Base-by-base conservation (phyloP, 768 basidiomycete genomes). In the Rhodotorula kratochvilovae region DNA sequence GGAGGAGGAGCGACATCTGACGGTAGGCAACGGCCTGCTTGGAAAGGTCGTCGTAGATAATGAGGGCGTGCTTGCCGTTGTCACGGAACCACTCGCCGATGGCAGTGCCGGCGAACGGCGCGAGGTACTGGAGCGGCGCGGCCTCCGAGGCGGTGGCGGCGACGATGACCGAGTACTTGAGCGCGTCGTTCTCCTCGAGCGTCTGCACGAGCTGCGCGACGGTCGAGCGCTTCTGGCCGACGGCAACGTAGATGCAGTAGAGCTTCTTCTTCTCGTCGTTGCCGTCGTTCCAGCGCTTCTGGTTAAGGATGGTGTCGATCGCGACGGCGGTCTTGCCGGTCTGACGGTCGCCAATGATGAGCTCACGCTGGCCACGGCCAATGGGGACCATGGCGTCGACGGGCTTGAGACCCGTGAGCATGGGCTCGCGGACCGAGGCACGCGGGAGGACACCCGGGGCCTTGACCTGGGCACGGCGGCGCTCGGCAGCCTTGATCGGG, bases 31-130 rank as follows among this genome's bases (percentile, higher is more conserved):
- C 96, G 77, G 96, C 96, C 85, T 99, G 96, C 85, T 99, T 99
- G 79, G 96, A 99, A 82, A 99, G 84, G 83, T 98, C 96, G 80
- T 99, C 96, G 83, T 96, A 99, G 84, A 99, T 90, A 84, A 99
- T 98, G 78, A 98, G 87, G 76, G 95, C 94, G 83, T 99, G 96
- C 85, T 95, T 97, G 85, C 93, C 95, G 82, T 99, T 99, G 84
- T 99, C 96, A 84, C 92, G 81, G 96, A 99, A 99, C 95, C 95
- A 99, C 85, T 99, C 96, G 82, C 96, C 96, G 93, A 99, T 99
- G 79, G 96, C 96, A 83, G 92, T 95, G 75, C 96, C 96, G 77
- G 96, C 95, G 92, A 99, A 99, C 77, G 96, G 96, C 79, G 96
- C 96, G 78, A 99, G 90, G 84, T 97, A 99, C 82, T 99, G 96